Percentiles rank a stretch among this genome's conserved stretches.
These are phyloP conservation scores for Leccinum pellstonianum DNA, from an alignment of 768 basidiomycete species.

Conservation along the genomic window DNA sequence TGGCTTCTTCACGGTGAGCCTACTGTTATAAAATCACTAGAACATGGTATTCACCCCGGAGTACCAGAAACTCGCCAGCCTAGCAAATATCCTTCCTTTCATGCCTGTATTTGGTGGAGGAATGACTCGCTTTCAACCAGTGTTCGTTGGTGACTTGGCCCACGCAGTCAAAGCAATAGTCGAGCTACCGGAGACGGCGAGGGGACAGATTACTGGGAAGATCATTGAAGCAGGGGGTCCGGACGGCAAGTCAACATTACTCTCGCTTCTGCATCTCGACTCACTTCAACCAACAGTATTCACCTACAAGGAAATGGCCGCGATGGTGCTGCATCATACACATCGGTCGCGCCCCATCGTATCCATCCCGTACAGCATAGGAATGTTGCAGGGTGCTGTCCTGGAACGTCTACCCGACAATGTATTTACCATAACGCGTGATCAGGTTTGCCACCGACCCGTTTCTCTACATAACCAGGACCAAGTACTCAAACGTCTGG, in stretches of 20 bases:
- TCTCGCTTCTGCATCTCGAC: conserved; percentile 36
- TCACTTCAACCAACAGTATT: conserved; percentile 46
- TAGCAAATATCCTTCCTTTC: conserved; percentile 62
- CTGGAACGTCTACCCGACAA: conserved; percentile 63
- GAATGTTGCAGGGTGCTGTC: conserved; percentile 61
- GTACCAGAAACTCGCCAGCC: conserved; percentile 56
- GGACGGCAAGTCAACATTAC: conserved; percentile 41
- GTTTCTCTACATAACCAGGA: background rate
- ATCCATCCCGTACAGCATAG: conserved; percentile 61
- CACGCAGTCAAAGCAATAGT: conserved; percentile 57
- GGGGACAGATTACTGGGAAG: conserved; percentile 38
- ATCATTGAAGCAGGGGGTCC: conserved; percentile 50
- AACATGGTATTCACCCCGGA: background rate
- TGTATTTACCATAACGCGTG: conserved; percentile 66
- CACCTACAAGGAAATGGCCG: conserved; percentile 67
- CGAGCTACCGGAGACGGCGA: conserved; percentile 36
- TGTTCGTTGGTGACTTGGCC: conserved; percentile 70
- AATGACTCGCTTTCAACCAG: conserved; percentile 62
- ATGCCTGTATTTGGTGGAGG: conserved; percentile 81
- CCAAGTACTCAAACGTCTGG: conserved; percentile 1
- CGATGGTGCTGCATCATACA: conserved; percentile 56
- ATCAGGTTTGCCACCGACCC: conserved; percentile 46
- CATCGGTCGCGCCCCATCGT: conserved; percentile 55
- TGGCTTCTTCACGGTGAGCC: conserved; percentile 66
- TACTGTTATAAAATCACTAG: background rate